Evolutionary conservation across 768 basidiomycete genomes (phyloP), one percentile per base, ranked within the genome.

Genomic region (Rhodotorula sphaerocarpa): DNA sequence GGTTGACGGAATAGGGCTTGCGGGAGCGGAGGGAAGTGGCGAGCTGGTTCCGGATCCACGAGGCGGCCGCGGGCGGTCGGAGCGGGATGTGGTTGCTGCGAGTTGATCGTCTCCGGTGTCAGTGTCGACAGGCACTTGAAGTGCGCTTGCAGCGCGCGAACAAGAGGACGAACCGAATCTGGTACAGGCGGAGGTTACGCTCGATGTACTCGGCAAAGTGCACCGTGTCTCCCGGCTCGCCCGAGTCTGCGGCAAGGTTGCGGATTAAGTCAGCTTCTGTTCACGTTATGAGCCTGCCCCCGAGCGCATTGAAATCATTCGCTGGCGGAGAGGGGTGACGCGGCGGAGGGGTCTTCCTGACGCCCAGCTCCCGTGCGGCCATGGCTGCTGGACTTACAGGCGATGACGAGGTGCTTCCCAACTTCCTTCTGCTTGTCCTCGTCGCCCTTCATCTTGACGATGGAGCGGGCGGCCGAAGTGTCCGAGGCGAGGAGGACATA

Each of bases 161-260:
- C 21, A 27, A 11, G 42, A 39, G 25, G 25, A 72, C 76, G 59
- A 56, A 79, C 78, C 93, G 86, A 73, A 97, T 97, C 72, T 95
- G 89, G 78, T 93, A 92, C 51, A 99, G 79, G 50, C 93, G 86
- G 69, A 99, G 83, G 79, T 95, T 97, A 65, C 93, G 85, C 73
- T 96, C 91, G 65, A 97, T 83, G 72, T 82, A 99, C 77, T 99
- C 95, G 2, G 93, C 87, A 72, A 97, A 97, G 74, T 96, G 88
- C 28, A 93, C 80, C 27, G 95, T 97, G 74, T 97, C 95, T 63
- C 95, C 93, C 89, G 72, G 47, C 31, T 69, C 68, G 30, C 68
- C 68, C 41, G 68, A 65, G 61, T 69, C 67, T 69, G 59, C 2
- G 12, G 30, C 23, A 27, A n/a, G 6, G 6, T 36, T 48, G 51